phyloP scores from a whole-genome alignment of 371 early-diverging fungal species.

The Blyttiomyces sp. region DNA sequence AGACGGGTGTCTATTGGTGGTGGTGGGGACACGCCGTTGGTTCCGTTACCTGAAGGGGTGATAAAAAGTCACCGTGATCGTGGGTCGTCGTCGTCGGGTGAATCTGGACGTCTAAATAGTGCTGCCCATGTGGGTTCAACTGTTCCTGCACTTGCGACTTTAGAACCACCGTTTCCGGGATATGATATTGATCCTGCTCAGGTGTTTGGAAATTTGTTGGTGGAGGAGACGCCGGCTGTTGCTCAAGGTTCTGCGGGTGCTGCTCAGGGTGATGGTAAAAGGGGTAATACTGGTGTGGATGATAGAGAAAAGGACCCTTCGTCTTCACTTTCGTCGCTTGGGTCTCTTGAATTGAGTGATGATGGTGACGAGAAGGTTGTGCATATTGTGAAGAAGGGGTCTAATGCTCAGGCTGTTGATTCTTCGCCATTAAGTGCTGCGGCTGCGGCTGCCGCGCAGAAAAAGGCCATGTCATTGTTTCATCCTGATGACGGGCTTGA shows the following conservation, averaged over 20 bases:
- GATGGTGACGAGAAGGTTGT: slow-evolving; percentile 12
- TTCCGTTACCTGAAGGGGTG: background rate
- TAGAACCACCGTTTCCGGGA: slow-evolving; percentile 38
- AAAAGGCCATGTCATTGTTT: too few relatives aligned
- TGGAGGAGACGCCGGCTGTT: background rate
- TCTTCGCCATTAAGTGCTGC: too few relatives aligned
- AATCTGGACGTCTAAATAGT: too few relatives aligned
- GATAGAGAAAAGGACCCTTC: slow-evolving; percentile 8
- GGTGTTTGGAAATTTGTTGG: slow-evolving; percentile 10
- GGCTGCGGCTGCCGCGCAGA: background rate
- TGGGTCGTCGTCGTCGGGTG: background rate
- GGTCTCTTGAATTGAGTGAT: slow-evolving; percentile 32
- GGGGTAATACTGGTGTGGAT: background rate
- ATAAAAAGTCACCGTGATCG: too few relatives aligned
- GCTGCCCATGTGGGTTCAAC: too few relatives aligned
- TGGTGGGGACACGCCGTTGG: background rate
- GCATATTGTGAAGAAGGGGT: background rate
- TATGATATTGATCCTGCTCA: slow-evolving; percentile 24
- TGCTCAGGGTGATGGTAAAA: background rate
- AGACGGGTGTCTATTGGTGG: background rate
- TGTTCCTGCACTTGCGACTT: background rate
- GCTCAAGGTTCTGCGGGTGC: background rate
- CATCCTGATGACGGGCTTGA: background rate
- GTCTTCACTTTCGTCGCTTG: slow-evolving; percentile 25
- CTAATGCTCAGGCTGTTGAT: background rate